Conservation (phyloP, 768 basidiomycete species). For the Auriculariales sp. region DNA sequence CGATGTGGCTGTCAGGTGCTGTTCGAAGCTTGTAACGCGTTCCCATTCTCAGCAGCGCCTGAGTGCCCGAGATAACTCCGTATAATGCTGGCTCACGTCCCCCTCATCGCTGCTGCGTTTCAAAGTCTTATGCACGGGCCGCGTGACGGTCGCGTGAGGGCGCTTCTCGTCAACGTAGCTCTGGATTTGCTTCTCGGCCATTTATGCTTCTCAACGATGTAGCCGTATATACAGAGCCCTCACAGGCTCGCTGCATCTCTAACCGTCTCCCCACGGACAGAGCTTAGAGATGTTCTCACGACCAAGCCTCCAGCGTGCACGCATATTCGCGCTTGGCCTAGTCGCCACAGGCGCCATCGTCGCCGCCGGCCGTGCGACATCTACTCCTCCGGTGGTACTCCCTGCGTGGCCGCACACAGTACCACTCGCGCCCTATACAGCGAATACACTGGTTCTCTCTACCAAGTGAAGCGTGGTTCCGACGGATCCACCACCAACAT, state of each 20-base stretch:
- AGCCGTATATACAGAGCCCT: not conserved
- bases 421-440: not conserved
- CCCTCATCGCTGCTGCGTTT: no score
- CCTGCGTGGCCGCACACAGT: not conserved
- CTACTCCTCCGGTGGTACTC: not conserved
- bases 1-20: no score
- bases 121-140: no score
- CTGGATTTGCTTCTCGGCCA: no score
- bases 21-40: no score
- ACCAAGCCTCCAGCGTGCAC: not conserved
- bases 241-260: not conserved
- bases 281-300: not conserved
- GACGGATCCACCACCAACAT: not conserved
- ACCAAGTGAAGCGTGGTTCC: not conserved
- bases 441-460: not conserved
- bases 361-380: conserved; percentile 1
- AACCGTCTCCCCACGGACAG: not conserved
- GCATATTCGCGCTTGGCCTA: not conserved
- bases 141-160: not conserved
- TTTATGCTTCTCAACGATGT: not conserved
- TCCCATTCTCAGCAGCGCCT: no score
- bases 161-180: not conserved
- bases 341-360: not conserved
- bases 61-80: not conserved
- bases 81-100: not conserved